Conservation (phyloP, 139 green algal species). For the Chlorella vulgaris region DNA sequence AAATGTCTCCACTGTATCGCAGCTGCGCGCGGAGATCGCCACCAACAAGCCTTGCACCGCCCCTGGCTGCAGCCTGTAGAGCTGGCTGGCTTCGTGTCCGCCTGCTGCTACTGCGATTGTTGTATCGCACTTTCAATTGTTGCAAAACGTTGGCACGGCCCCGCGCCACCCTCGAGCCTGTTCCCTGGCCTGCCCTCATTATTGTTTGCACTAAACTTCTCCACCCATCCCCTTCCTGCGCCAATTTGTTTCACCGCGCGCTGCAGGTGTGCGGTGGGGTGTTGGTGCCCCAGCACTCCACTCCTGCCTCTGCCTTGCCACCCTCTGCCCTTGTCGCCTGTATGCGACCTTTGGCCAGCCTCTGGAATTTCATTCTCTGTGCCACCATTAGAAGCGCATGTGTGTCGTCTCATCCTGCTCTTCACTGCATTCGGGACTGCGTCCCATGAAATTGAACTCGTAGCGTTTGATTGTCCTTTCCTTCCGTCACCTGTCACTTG, state of each 20-base stretch:
- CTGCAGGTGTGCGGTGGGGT: background rate
- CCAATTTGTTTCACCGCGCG: background rate
- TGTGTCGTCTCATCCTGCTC: background rate
- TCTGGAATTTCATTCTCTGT: background rate
- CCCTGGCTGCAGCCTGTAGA: constrained; percentile 11
- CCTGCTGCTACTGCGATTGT: background rate
- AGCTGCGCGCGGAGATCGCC: constrained; percentile 57
- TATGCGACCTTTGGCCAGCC: background rate
- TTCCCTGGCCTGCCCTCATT: background rate
- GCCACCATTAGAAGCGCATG: background rate
- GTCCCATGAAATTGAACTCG: background rate
- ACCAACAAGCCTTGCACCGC: constrained; percentile 41
- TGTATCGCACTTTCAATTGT: no score
- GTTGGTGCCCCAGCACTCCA: background rate
- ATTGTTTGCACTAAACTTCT: no score
- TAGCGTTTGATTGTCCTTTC: no score
- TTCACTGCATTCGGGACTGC: background rate
- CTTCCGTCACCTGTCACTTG: no score
- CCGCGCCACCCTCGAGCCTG: no score
- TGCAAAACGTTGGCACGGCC: no score
- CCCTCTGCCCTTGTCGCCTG: background rate
- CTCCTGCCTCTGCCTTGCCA: background rate
- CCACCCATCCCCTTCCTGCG: no score
- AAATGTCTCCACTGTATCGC: constrained; percentile 57
- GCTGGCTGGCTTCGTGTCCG: background rate